These are phyloP conservation scores for Colletotrichum abscissum DNA, from an alignment of 2,329 filamentous ascomycete species.

Conservation along the genomic window DNA sequence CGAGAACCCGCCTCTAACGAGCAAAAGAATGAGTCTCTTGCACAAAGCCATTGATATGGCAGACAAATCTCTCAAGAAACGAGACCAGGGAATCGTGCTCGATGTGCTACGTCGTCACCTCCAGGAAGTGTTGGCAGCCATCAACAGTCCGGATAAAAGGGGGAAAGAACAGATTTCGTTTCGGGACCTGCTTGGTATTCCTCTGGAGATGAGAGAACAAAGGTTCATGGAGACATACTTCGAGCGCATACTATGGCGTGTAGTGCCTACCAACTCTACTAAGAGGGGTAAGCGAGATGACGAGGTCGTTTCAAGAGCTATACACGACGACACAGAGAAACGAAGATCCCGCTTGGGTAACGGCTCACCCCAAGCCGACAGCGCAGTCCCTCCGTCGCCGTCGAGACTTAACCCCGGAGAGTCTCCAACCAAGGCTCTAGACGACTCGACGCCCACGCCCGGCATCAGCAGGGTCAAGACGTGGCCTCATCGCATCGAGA, in stretches of 20 bases:
- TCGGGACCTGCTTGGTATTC: background rate
- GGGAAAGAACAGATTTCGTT: background rate
- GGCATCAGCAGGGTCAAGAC: background rate
- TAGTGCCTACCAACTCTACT: background rate
- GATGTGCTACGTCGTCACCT: slow-evolving; percentile 61
- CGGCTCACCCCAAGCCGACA: background rate
- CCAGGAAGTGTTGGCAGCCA: slow-evolving; percentile 57
- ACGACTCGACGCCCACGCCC: background rate
- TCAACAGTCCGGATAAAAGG: slow-evolving; percentile 48
- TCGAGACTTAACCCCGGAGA: background rate
- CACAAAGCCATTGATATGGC: slow-evolving; percentile 19
- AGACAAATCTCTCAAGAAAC: slow-evolving; percentile 34
- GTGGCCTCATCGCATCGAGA: background rate
- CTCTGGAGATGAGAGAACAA: slow-evolving; percentile 13
- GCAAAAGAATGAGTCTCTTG: background rate
- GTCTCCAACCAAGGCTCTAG: background rate
- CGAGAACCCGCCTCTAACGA: background rate
- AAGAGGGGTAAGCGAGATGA: background rate
- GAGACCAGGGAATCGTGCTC: slow-evolving; percentile 50
- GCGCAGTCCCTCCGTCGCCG: background rate
- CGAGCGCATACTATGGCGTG: background rate
- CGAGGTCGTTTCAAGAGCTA: slow-evolving; percentile 7
- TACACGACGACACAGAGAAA: slow-evolving; percentile 6
- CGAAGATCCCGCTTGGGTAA: background rate
- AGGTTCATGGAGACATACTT: slow-evolving; percentile 30